These are phyloP conservation scores for Fraxinus excelsior DNA, from an alignment of 257 asterid species.

Conservation along the genomic window DNA sequence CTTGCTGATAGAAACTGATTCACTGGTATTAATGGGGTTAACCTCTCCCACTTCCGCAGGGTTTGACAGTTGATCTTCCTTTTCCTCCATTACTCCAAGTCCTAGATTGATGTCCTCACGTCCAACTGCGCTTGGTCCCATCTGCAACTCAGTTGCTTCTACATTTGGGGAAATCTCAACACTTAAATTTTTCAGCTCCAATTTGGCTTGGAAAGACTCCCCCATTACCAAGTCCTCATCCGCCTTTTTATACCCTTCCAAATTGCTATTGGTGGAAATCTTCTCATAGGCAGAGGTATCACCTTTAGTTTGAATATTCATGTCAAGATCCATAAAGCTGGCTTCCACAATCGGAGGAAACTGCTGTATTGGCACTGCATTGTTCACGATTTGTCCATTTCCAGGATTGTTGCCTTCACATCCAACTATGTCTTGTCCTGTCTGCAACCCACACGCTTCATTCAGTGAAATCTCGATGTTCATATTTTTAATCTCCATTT, in stretches of 20 bases:
- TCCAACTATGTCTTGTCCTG: slow-evolving; percentile 21
- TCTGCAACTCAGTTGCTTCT: slow-evolving; percentile 33
- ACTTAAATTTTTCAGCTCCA: slow-evolving; percentile 27
- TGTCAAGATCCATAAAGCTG: neutral
- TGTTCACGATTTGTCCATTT: slow-evolving; percentile 27
- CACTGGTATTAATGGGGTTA: slow-evolving; percentile 14
- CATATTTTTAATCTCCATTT: slow-evolving; percentile 30
- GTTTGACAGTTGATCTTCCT: slow-evolving; percentile 29
- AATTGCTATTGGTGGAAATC: neutral
- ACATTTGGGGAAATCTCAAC: slow-evolving; percentile 29
- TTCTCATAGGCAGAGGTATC: neutral
- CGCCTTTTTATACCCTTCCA: neutral
- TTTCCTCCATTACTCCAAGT: slow-evolving; percentile 4
- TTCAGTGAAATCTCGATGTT: slow-evolving; percentile 24
- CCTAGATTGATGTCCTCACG: neutral
- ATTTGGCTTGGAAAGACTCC: neutral
- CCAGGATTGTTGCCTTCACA: slow-evolving; percentile 1
- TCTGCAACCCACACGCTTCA: slow-evolving; percentile 32
- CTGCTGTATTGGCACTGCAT: neutral
- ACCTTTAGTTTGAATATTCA: neutral
- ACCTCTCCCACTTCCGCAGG: slow-evolving; percentile 29
- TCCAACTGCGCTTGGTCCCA: neutral
- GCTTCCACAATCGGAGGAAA: neutral
- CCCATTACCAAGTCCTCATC: neutral
- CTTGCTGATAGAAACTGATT: slow-evolving; percentile 11